Evolutionary conservation across 2,329 filamentous ascomycete genomes (phyloP).

Genomic region (Venturiaceae sp.): DNA sequence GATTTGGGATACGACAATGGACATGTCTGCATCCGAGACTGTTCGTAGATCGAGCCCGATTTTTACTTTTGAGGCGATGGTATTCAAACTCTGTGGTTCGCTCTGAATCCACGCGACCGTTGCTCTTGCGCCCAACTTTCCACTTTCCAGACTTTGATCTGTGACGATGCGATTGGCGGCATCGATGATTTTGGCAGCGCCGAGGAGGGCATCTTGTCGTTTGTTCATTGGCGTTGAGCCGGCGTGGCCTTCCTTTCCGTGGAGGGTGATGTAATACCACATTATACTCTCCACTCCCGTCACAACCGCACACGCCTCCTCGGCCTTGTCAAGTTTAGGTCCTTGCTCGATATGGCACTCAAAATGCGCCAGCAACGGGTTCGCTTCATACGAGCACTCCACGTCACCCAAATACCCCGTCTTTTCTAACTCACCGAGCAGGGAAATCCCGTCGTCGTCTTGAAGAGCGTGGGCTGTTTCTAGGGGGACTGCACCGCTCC

Average conservation of each 20-base stretch:
- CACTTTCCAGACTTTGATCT: background rate
- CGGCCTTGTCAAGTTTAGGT: slow-evolving; percentile 57
- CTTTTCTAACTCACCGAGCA: slow-evolving; percentile 50
- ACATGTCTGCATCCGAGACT: slow-evolving; percentile 44
- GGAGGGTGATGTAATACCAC: slow-evolving; percentile 60
- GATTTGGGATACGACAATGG: slow-evolving; percentile 31
- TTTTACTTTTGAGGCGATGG: slow-evolving; percentile 56
- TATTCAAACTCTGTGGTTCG: slow-evolving; percentile 62
- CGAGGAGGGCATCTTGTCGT: slow-evolving; percentile 58
- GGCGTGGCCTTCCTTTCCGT: slow-evolving; percentile 61
- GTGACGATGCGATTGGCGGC: slow-evolving; percentile 54
- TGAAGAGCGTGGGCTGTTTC: slow-evolving; percentile 50
- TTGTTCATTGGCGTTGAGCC: slow-evolving; percentile 61
- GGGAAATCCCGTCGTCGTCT: slow-evolving; percentile 53
- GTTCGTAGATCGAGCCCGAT: slow-evolving; percentile 61
- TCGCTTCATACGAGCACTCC: slow-evolving; percentile 13
- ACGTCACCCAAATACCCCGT: slow-evolving; percentile 58
- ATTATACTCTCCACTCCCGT: slow-evolving; percentile 65
- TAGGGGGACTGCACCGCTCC: slow-evolving; percentile 58
- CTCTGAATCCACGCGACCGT: slow-evolving; percentile 60
- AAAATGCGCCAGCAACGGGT: slow-evolving; percentile 15
- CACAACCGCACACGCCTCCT: slow-evolving; percentile 59
- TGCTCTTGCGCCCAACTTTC: slow-evolving; percentile 48
- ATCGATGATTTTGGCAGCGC: slow-evolving; percentile 57
- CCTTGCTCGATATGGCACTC: slow-evolving; percentile 53